phyloP scores from a whole-genome alignment of 805 yeast species.

The Candida germanica region DNA sequence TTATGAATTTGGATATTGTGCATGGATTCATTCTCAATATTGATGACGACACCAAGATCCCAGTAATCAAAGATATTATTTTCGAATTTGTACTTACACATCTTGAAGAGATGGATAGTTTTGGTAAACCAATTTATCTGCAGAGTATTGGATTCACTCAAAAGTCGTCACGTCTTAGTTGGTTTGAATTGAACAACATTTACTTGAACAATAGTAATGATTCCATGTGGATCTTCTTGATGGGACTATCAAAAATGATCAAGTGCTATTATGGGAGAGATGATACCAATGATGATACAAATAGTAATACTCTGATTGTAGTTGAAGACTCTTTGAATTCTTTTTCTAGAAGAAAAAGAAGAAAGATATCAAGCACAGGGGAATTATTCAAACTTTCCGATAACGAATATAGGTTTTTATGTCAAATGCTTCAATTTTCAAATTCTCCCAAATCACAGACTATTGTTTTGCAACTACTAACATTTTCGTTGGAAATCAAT shows the following conservation, averaged over 20 bases:
- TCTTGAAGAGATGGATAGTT: slow-evolving; percentile 1
- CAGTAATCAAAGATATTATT: background rate
- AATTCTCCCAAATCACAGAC: slow-evolving; percentile 12
- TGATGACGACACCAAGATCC: background rate
- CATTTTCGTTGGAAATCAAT: slow-evolving; percentile 16
- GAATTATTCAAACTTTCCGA: slow-evolving; percentile 12
- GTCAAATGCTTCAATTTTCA: slow-evolving; percentile 20
- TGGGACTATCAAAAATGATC: slow-evolving; percentile 34
- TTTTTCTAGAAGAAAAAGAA: slow-evolving; percentile 3
- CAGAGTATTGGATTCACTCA: slow-evolving; percentile 4
- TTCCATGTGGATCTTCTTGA: slow-evolving; percentile 40
- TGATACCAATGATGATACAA: slow-evolving; percentile 9
- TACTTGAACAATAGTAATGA: slow-evolving; percentile 17
- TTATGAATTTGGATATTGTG: slow-evolving; percentile 10
- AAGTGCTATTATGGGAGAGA: slow-evolving; percentile 24
- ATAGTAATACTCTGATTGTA: background rate
- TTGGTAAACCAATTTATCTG: slow-evolving; percentile 4
- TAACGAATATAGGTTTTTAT: slow-evolving; percentile 21
- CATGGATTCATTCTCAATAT: background rate
- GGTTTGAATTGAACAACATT: slow-evolving; percentile 26
- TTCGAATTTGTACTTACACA: background rate
- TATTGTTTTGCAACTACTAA: slow-evolving; percentile 17
- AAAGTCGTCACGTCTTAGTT: slow-evolving; percentile 3
- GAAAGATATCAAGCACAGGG: background rate
- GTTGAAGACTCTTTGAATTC: background rate